Conservation (phyloP, 2,329 filamentous ascomycete genomes). For the Penicillium hesseltinei region DNA sequence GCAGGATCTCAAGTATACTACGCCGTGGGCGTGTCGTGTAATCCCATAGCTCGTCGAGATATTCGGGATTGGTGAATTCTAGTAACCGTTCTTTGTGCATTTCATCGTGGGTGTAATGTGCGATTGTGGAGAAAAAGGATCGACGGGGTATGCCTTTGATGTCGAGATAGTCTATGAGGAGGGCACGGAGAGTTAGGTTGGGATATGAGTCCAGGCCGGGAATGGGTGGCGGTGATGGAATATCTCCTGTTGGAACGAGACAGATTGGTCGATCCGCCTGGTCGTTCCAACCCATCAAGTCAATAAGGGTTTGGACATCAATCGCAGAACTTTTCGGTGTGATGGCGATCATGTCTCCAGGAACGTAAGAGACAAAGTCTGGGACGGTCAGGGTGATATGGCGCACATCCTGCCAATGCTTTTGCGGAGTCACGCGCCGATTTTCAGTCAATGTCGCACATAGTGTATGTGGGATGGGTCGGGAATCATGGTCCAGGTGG, state of each 20-base stretch:
- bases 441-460: constrained; percentile 64
- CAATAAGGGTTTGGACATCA: constrained; percentile 76
- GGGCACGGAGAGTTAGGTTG: constrained; percentile 64
- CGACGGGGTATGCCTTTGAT: constrained; percentile 85
- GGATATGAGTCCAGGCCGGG: constrained; percentile 37
- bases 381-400: constrained; percentile 62
- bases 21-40: constrained; percentile 89
- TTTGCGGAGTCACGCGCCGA: constrained; percentile 66
- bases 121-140: constrained; percentile 76
- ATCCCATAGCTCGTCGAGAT: constrained; percentile 89
- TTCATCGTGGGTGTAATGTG: constrained; percentile 68
- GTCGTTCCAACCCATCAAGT: constrained; percentile 72
- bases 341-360: constrained; percentile 78
- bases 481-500: constrained; percentile 43
- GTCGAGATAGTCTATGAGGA: constrained; percentile 82
- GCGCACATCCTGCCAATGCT: constrained; percentile 94
- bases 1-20: constrained; percentile 86
- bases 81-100: constrained; percentile 77
- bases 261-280: constrained; percentile 69
- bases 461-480: constrained; percentile 60
- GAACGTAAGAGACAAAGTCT: constrained; percentile 52
- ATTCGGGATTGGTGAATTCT: constrained; percentile 77
- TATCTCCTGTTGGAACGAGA: constrained; percentile 41
- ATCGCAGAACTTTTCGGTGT: constrained; percentile 82
- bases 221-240: constrained; percentile 31